phyloP scores from a whole-genome alignment of 2,329 filamentous ascomycete species.

The Cercospora sp. region DNA sequence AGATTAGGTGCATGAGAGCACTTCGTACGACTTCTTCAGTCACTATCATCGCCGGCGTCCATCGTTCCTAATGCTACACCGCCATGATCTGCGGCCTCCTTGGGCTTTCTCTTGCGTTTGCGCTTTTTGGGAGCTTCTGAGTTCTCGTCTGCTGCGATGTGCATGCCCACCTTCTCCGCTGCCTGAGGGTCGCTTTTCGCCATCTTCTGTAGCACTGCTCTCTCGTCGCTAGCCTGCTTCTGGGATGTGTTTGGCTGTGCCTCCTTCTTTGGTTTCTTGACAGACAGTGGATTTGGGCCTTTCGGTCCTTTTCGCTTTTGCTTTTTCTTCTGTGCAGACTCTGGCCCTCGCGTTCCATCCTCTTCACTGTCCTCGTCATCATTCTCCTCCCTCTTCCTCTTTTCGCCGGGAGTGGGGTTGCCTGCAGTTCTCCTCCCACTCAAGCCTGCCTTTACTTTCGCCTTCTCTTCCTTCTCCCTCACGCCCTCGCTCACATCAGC shows the following conservation, averaged over 20 bases:
- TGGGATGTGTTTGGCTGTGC: slow-evolving; percentile 12
- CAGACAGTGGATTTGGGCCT: slow-evolving; percentile 68
- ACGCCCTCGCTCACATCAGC: slow-evolving; percentile 64
- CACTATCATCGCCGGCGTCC: slow-evolving; percentile 5
- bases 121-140: slow-evolving; percentile 25
- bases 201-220: slow-evolving; percentile 27
- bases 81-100: slow-evolving; percentile 18
- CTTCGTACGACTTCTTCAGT: not conserved
- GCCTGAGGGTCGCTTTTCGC: slow-evolving; percentile 35
- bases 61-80: slow-evolving; percentile 5
- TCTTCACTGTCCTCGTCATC: slow-evolving; percentile 34
- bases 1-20: not conserved
- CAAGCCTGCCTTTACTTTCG: slow-evolving; percentile 72
- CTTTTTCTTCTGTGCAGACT: slow-evolving; percentile 53
- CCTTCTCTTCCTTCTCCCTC: slow-evolving; percentile 67
- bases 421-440: slow-evolving; percentile 38
- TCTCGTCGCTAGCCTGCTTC: slow-evolving; percentile 29
- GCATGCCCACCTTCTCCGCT: slow-evolving; percentile 26
- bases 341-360: slow-evolving; percentile 24
- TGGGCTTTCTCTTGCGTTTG: slow-evolving; percentile 30
- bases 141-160: slow-evolving; percentile 5
- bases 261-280: slow-evolving; percentile 67
- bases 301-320: slow-evolving; percentile 63
- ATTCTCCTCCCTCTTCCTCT: slow-evolving; percentile 36
- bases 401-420: slow-evolving; percentile 26